Base-by-base conservation (phyloP, 768 basidiomycete species). In the Piloderma croceum region DNA sequence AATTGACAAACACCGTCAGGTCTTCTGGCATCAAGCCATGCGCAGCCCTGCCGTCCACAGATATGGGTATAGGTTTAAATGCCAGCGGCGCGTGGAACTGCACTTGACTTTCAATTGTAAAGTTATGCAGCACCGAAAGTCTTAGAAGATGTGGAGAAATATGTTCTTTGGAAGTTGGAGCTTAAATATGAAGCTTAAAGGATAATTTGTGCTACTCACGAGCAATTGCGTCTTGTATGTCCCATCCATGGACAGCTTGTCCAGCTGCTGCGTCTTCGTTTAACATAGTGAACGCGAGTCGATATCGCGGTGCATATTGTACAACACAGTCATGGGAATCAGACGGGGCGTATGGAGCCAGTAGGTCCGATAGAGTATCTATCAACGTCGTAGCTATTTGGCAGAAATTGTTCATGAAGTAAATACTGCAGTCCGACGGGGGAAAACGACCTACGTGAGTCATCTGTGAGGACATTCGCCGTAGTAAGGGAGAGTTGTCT, bases 61-160 rank as follows among this genome's bases (percentile, higher is more conserved):
- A 40, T 3, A 74, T 33, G 5, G 56, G 44, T 6, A 50, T 56
- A 7, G 90, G 86, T 38, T 76, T 69, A 53, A 98, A 90, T 1
- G 90, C 83, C 33, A 98, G 64, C 0, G 92, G 93, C 5, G 90
- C 90, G 51, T 94, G 83, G 54, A 80, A 90, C 52, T 93, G 90
- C 1, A 96, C 77, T 64, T 98, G 94, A 44, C 90, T 94, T 66
- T 97, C 92, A 32, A 97, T 72, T 2, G 86, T 92, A 56, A 92
- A 90, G 54, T 93, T 90, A 67, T 97, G 90, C 13, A 98, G 61
- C 12, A 69, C 59, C 3, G 67, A 65, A 4, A 97, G 67, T 23
- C 73, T 65, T 11, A 69, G 56, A 7, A 89, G 59, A 7, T 85
- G 66, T 1, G 91, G 89, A 7, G 65, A 59, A 19, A 98, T 62